A percentile compares a stretch with the other conserved stretches of the same genome.
These are phyloP conservation scores for Neurospora pannonica DNA, from an alignment of 495 filamentous ascomycete species.

Conservation along the genomic window DNA sequence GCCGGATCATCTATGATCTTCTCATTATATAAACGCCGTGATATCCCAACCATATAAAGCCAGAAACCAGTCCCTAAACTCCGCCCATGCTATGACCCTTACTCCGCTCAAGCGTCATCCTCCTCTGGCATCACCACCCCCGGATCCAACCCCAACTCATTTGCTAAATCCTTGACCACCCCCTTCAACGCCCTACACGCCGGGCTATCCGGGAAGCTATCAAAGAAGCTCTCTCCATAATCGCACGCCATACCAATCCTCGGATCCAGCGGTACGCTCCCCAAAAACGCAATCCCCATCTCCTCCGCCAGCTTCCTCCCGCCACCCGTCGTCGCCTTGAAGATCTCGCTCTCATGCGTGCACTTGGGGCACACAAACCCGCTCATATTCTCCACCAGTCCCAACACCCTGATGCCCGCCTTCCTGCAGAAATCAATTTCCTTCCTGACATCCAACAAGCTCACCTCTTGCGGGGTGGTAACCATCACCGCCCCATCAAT, in stretches of 20 bases:
- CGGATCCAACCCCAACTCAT: slow-evolving; percentile 49
- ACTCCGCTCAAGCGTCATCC: slow-evolving; percentile 4
- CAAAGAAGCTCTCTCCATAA: slow-evolving; percentile 95
- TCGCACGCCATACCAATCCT: slow-evolving; percentile 93
- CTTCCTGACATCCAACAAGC: slow-evolving; percentile 83
- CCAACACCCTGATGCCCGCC: slow-evolving; percentile 79
- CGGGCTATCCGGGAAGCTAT: slow-evolving; percentile 84
- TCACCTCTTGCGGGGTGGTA: slow-evolving; percentile 93
- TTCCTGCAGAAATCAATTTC: slow-evolving; percentile 97
- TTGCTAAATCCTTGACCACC: slow-evolving; percentile 63
- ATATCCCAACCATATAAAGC: background rate
- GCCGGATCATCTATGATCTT: background rate
- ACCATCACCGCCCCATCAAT: slow-evolving; percentile 90
- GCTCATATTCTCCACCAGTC: slow-evolving; percentile 95
- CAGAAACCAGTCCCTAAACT: background rate
- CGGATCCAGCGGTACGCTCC: slow-evolving; percentile 87
- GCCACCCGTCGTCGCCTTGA: slow-evolving; percentile 85
- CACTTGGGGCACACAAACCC: slow-evolving; percentile 93
- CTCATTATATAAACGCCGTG: slow-evolving; percentile 1
- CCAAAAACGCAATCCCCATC: slow-evolving; percentile 78
- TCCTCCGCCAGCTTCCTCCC: slow-evolving; percentile 70
- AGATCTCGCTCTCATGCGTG: slow-evolving; percentile 71
- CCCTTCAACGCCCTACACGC: slow-evolving; percentile 66
- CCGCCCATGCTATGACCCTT: background rate
- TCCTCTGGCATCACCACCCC: slow-evolving; percentile 26